Percentiles rank a stretch among this genome's conserved stretches.
These are phyloP conservation scores for Phenoliferia sp. DNA, from an alignment of 1,284 basidiomycete species.

Conservation along the genomic window DNA sequence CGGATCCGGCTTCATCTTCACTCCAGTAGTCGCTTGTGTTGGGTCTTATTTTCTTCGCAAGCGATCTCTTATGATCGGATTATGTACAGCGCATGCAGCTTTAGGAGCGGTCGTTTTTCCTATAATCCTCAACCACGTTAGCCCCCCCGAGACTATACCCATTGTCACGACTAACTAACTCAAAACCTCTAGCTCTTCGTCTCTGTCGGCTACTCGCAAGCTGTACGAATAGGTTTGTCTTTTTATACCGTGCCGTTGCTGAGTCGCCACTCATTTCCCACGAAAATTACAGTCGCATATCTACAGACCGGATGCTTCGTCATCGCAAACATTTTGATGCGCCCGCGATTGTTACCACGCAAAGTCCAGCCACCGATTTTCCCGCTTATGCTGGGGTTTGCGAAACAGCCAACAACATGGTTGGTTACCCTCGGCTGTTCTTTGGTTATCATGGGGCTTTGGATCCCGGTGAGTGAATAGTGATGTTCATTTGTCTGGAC, in stretches of 20 bases:
- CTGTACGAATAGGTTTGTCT: background rate
- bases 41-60: slow-evolving; percentile 12
- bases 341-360: slow-evolving; percentile 3
- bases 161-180: background rate
- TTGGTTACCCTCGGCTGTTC: background rate
- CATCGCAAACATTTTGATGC: slow-evolving; percentile 14
- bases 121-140: background rate
- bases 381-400: slow-evolving; percentile 3
- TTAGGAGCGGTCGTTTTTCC: slow-evolving; percentile 2
- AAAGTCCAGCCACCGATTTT: background rate
- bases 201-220: background rate
- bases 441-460: slow-evolving; percentile 9
- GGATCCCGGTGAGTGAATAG: background rate
- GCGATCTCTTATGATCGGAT: slow-evolving; percentile 14
- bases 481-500: background rate
- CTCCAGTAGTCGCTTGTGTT: slow-evolving; percentile 4
- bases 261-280: background rate
- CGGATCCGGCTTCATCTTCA: slow-evolving; percentile 10
- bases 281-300: background rate
- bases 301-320: background rate
- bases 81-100: background rate
- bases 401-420: slow-evolving; percentile 4
- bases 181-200: background rate
- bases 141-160: background rate
- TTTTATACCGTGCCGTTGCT: background rate